These are phyloP conservation scores for Geranomyces variabilis DNA, from an alignment of 192 early-diverging fungal species.

Conservation along the genomic window DNA sequence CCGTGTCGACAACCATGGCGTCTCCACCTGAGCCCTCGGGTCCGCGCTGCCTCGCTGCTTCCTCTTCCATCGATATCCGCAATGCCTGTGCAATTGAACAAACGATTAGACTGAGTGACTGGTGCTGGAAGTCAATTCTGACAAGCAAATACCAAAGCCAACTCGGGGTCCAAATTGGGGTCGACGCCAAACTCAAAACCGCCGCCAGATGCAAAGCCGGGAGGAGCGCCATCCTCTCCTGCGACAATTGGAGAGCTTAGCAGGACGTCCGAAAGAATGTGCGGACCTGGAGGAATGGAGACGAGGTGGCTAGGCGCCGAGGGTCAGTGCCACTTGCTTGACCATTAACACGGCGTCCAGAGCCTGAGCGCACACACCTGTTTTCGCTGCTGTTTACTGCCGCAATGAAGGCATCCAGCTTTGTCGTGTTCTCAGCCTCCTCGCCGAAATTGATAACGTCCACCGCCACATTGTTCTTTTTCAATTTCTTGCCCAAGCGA, in stretches of 20 bases:
- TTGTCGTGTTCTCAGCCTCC: slow-evolving; percentile 81
- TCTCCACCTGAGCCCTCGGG: slow-evolving; percentile 23
- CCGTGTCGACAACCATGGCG: slow-evolving; percentile 47
- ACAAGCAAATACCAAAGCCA: slow-evolving; percentile 80
- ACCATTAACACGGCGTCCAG: no score
- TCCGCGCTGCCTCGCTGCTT: slow-evolving; percentile 82
- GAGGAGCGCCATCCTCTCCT: slow-evolving; percentile 77
- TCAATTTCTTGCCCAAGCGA: slow-evolving; percentile 91
- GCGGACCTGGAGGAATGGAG: slow-evolving; percentile 89
- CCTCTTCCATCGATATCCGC: slow-evolving; percentile 96
- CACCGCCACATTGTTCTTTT: slow-evolving; percentile 97
- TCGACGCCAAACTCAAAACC: slow-evolving; percentile 95
- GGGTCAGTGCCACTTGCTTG: no score
- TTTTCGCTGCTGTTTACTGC: slow-evolving; percentile 93
- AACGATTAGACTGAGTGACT: no score
- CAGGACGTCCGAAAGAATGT: slow-evolving; percentile 87
- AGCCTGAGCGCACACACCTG: slow-evolving; percentile 63
- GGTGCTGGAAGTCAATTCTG: no score
- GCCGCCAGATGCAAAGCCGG: slow-evolving; percentile 63
- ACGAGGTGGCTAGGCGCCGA: slow-evolving; percentile 72
- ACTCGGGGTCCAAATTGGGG: slow-evolving; percentile 89
- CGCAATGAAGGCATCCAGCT: slow-evolving; percentile 87
- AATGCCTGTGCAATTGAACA: slow-evolving; percentile 65
- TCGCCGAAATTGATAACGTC: slow-evolving; percentile 97
- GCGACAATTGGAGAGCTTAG: slow-evolving; percentile 85